Evolutionary conservation across 305 asterid genomes (phyloP), one percentile per base, ranked within the genome.

Genomic region (Rubia occidens): DNA sequence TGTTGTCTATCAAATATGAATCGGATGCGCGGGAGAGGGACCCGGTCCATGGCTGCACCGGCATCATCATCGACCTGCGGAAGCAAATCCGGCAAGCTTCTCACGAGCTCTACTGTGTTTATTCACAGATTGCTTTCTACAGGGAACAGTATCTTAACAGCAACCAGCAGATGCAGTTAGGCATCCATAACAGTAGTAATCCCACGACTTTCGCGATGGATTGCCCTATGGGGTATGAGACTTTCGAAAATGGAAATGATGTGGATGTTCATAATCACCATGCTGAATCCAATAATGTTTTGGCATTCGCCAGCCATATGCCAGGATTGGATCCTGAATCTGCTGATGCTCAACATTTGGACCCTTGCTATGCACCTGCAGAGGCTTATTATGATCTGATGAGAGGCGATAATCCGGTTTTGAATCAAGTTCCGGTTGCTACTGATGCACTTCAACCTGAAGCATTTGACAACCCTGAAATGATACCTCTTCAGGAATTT

Each of bases 1-100:
- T 88, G 91, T 79, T 70, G 13, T 87, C 96, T 2, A 82, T 90
- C 56, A 83, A 86, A 15, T 90, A 74, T 32, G 94, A 90, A 68
- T 73, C 97, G 0, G 85, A 90, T 4, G 84, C 84, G 86, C 80
- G 96, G 0, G 71, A 71, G 10, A 68, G 68, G 1, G 81, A 71
- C 14, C 96, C 95, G 0, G 89, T 85, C 3, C 44, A 72, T 13
- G 95, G 95, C 0, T 88, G 94, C 37, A 64, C 76, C 0, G 69
- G 55, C 1, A 42, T 87, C 70, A 79, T 86, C 17, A 35, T 20
- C 8, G 82, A 81, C 0, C 84, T 90, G 7, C 69, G 24, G 0
- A 49, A 66, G 3, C 85, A 80, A 9, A 0, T 85, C 3, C 60
- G 45, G 5, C 49, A 42, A 4, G 75, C 84, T 0, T 0, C 4